phyloP scores from a whole-genome alignment of 2,329 filamentous ascomycete species.

The Metarhizium brunneum region DNA sequence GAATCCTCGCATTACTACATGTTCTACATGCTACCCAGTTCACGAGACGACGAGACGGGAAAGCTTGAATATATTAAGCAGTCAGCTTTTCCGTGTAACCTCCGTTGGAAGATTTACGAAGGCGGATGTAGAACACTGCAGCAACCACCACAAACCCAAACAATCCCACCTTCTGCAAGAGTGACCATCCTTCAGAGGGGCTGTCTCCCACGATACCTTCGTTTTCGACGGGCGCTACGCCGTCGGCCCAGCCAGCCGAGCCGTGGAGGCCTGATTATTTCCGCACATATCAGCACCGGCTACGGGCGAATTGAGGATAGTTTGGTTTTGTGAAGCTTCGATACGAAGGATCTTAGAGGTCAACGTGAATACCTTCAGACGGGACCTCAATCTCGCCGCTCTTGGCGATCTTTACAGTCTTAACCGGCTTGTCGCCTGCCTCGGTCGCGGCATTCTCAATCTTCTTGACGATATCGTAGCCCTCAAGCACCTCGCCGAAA shows the following conservation, averaged over 20 bases:
- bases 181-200: slow-evolving; percentile 17
- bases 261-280: slow-evolving; percentile 19
- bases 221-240: slow-evolving; percentile 8
- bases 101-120: slow-evolving; percentile 22
- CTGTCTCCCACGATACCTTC: slow-evolving; percentile 1
- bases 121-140: slow-evolving; percentile 35
- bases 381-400: slow-evolving; percentile 77
- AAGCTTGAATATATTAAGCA: slow-evolving; percentile 20
- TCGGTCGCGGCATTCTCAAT: slow-evolving; percentile 64
- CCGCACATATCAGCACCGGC: slow-evolving; percentile 25
- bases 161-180: slow-evolving; percentile 40
- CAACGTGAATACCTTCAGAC: slow-evolving; percentile 86
- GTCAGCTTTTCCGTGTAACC: slow-evolving; percentile 31
- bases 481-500: slow-evolving; percentile 82
- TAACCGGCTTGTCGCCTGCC: slow-evolving; percentile 57
- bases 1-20: slow-evolving; percentile 4
- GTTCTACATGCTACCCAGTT: slow-evolving; percentile 1
- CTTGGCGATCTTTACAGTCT: slow-evolving; percentile 68
- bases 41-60: neutral
- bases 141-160: slow-evolving; percentile 38
- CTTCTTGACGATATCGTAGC: slow-evolving; percentile 70
- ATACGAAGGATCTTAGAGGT: slow-evolving; percentile 52
- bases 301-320: slow-evolving; percentile 12
- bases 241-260: slow-evolving; percentile 12
- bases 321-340: slow-evolving; percentile 7